Evolutionary conservation across 2,329 filamentous ascomycete genomes (phyloP).

Genomic region (Tolypocladium ovalisporum): DNA sequence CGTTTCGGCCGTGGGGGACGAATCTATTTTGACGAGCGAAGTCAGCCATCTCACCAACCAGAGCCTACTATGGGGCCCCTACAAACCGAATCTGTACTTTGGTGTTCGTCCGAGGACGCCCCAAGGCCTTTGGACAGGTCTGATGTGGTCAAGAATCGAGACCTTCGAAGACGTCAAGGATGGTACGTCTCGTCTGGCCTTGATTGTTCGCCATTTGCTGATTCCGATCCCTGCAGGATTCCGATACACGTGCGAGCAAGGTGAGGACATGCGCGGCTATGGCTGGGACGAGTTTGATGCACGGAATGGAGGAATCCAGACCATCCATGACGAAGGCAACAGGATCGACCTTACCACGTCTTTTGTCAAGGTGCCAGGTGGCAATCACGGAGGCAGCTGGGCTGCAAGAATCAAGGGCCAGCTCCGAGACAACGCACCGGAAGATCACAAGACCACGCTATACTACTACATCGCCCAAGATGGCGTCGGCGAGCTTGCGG

Average conservation of each 20-base stretch:
- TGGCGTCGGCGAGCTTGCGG: slow-evolving; percentile 54
- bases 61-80: slow-evolving; percentile 90
- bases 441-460: slow-evolving; percentile 61
- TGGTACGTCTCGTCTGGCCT: slow-evolving; percentile 37
- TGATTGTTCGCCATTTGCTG: neutral
- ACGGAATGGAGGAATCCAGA: slow-evolving; percentile 74
- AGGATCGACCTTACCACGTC: slow-evolving; percentile 82
- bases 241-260: slow-evolving; percentile 90
- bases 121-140: slow-evolving; percentile 67
- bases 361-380: slow-evolving; percentile 87
- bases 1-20: slow-evolving; percentile 14
- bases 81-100: slow-evolving; percentile 90
- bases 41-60: slow-evolving; percentile 56
- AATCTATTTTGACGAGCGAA: slow-evolving; percentile 34
- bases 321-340: slow-evolving; percentile 84
- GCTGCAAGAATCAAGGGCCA: slow-evolving; percentile 77
- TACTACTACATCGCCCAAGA: slow-evolving; percentile 79
- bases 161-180: slow-evolving; percentile 63
- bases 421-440: slow-evolving; percentile 57
- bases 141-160: slow-evolving; percentile 86
- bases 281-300: slow-evolving; percentile 98
- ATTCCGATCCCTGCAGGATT: slow-evolving; percentile 45
- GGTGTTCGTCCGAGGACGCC: slow-evolving; percentile 74
- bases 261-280: slow-evolving; percentile 88
- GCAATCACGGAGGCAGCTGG: slow-evolving; percentile 81